Evolutionary conservation across 2,329 filamentous ascomycete species (phyloP).

Genomic region (Thelonectria rubi): DNA sequence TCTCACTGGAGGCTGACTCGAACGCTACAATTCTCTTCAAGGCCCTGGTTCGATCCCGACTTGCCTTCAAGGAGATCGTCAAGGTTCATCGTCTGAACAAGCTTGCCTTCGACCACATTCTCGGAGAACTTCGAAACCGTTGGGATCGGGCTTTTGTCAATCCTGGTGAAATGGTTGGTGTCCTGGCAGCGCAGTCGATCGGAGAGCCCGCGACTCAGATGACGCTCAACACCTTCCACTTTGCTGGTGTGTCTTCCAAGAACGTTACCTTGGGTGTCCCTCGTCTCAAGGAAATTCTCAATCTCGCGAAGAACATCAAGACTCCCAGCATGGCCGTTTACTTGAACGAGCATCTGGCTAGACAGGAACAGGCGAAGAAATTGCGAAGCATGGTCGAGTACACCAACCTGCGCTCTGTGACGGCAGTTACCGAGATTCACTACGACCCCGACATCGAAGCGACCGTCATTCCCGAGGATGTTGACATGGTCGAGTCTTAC

Average conservation of each 20-base stretch:
- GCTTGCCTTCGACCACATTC: slow-evolving; percentile 88
- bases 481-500: slow-evolving; percentile 96
- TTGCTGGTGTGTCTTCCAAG: slow-evolving; percentile 99
- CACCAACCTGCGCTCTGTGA: slow-evolving; percentile 91
- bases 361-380: slow-evolving; percentile 83
- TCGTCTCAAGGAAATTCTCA: slow-evolving; percentile 98
- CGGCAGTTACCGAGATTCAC: slow-evolving; percentile 93
- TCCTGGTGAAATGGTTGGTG: slow-evolving; percentile 98
- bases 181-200: slow-evolving; percentile 96
- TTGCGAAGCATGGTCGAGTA: slow-evolving; percentile 93
- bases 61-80: slow-evolving; percentile 93
- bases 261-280: slow-evolving; percentile 99
- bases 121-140: slow-evolving; percentile 89
- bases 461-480: slow-evolving; percentile 87
- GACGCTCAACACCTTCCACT: slow-evolving; percentile 99
- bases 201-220: slow-evolving; percentile 99
- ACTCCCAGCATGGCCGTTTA: slow-evolving; percentile 97
- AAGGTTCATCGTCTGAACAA: slow-evolving; percentile 87
- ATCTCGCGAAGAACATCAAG: slow-evolving; percentile 97
- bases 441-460: slow-evolving; percentile 91
- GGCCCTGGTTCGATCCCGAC: slow-evolving; percentile 84
- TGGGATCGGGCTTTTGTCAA: slow-evolving; percentile 88
- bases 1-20: slow-evolving; percentile 86
- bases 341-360: slow-evolving; percentile 69
- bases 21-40: slow-evolving; percentile 94